Evolutionary conservation across 2,329 filamentous ascomycete species (phyloP), one percentile per base, ranked within the genome.

Genomic region (Penicillium nordicum): DNA sequence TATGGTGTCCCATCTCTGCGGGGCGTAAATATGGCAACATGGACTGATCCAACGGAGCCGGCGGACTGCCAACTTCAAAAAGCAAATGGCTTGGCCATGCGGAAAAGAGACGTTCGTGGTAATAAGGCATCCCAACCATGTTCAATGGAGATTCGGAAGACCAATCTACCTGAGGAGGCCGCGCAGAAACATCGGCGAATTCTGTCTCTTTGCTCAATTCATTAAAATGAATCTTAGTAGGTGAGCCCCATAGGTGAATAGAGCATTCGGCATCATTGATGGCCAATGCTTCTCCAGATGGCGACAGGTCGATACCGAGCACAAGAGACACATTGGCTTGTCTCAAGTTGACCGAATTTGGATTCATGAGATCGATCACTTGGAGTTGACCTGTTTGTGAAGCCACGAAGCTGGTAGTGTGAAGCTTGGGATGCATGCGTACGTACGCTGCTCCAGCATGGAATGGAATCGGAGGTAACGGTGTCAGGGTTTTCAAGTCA

Each of bases 331-430:
- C 84, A 66, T 92, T 92, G 34, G 89, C 88, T 75, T 95, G 92
- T 49, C 89, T 85, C 50, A 96, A 85, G 64, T 89, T 92, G 69
- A 90, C 91, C 21, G 90, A 88, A 68, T 95, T 92, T 0, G 91
- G 90, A 60, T 96, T 96, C 85, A 95, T 91, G 5, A 99, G 83
- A 72, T 99, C 94, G 49, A 97, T 91, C 14, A 97, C 88, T 71
- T 99, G 93, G 72, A 99, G 89, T 73, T 97, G 92, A 1, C 95
- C 94, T 42, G 86, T 89, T 68, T 95, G 91, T 3, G 93, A 96
- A 29, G 92, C 87, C 48, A 99, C 90, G 58, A 99, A 92, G 67
- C 90, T 93, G 0, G 95, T 97, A 0, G 94, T 97, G 21, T 92
- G 88, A 84, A 99, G 89, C 66, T 92, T 88, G 1, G 95, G 94